These are phyloP conservation scores for Microstroma glucosiphilum DNA, from an alignment of 1,284 basidiomycete genomes.

Conservation along the genomic window DNA sequence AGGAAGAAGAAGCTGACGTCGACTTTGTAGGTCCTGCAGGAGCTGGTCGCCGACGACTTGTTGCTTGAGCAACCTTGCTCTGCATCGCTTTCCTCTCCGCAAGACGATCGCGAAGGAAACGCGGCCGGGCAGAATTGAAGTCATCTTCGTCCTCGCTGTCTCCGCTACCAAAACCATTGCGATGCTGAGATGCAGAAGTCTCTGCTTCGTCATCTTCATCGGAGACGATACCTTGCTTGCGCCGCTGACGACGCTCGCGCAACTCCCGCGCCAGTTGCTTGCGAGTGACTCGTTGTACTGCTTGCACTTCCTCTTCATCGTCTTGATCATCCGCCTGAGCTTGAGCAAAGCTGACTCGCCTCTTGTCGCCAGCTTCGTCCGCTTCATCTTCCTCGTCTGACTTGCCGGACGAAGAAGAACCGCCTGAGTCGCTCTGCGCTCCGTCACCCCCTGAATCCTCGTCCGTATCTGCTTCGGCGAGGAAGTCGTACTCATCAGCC, in stretches of 20 bases:
- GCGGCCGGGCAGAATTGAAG: not conserved
- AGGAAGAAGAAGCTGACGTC: no score
- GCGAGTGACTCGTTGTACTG: not conserved
- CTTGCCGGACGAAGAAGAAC: not conserved
- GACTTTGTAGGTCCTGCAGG: no score
- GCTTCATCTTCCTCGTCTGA: conserved; percentile 4
- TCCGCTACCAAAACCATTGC: not conserved
- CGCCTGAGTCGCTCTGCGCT: conserved; percentile 12
- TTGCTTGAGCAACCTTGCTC: no score
- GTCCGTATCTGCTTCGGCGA: conserved; percentile 14
- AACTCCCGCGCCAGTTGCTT: not conserved
- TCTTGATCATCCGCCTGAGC: conserved; percentile 10
- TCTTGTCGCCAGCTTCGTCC: not conserved
- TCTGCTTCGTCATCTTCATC: conserved; percentile 1
- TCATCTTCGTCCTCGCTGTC: conserved; percentile 2
- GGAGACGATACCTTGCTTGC: not conserved
- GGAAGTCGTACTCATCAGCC: conserved; percentile 32
- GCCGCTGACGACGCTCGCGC: not conserved
- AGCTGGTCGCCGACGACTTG: no score
- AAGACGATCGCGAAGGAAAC: not conserved
- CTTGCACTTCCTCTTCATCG: conserved; percentile 5
- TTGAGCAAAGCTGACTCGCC: not conserved
- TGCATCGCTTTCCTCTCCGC: not conserved
- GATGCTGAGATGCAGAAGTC: not conserved
- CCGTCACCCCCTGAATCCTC: conserved; percentile 18